Conservation (phyloP, 2,329 filamentous ascomycete species). For the Aspergillus chevalieri region DNA sequence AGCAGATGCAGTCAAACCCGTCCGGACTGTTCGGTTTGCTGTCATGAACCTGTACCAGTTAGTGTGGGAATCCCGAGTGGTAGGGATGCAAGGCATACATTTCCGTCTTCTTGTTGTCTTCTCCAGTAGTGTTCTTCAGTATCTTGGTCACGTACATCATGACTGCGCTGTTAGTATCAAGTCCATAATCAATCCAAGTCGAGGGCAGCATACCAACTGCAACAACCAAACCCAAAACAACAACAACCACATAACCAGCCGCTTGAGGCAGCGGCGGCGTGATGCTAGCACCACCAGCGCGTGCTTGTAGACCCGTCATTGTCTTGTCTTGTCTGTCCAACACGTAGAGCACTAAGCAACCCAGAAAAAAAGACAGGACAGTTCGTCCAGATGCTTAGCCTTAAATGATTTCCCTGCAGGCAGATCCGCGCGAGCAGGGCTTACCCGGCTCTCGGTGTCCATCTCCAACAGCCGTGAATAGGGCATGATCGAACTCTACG, state of each 20-base stretch:
- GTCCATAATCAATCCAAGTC: background rate
- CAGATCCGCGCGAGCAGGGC: background rate
- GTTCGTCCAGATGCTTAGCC: background rate
- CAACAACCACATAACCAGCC: constrained; percentile 40
- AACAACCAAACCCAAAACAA: constrained; percentile 36
- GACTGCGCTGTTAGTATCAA: constrained; percentile 13
- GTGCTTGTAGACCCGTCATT: constrained; percentile 12
- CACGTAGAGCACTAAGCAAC: background rate
- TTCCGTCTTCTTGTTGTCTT: constrained; percentile 50
- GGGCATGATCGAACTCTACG: background rate
- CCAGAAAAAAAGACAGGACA: background rate
- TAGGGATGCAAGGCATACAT: constrained; percentile 29
- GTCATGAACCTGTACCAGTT: constrained; percentile 43
- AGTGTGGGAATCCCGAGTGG: background rate
- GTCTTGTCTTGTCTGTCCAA: too few species aligned
- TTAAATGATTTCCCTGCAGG: background rate
- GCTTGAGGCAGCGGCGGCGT: constrained; percentile 32
- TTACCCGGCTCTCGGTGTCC: background rate
- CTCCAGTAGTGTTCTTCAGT: constrained; percentile 45
- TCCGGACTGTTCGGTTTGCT: constrained; percentile 47
- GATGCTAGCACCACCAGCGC: constrained; percentile 15
- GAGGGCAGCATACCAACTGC: constrained; percentile 27
- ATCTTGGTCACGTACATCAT: constrained; percentile 45
- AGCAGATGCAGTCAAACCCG: constrained; percentile 49
- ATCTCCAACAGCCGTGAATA: background rate